Evolutionary conservation across 2,329 filamentous ascomycete species (phyloP).

Genomic region (Xylariales sp.): DNA sequence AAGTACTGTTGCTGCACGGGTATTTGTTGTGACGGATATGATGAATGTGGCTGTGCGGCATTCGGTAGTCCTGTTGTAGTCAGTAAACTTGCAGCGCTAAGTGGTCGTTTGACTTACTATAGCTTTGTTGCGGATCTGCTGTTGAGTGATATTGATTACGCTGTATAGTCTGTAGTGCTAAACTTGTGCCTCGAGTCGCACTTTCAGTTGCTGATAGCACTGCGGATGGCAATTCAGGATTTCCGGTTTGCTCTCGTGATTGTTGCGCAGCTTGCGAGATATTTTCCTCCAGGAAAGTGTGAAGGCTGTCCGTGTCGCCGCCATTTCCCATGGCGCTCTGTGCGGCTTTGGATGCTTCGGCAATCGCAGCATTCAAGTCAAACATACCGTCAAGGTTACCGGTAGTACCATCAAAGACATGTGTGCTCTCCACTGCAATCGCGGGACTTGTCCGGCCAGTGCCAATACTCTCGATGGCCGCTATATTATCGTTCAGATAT

Average conservation of each 20-base stretch:
- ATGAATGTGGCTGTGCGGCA: slow-evolving; percentile 5
- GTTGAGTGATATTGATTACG: slow-evolving; percentile 28
- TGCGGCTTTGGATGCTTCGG: slow-evolving; percentile 27
- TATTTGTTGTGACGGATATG: slow-evolving; percentile 1
- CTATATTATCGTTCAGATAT: slow-evolving; percentile 27
- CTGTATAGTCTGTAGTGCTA: slow-evolving; percentile 28
- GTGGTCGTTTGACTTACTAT: slow-evolving; percentile 11
- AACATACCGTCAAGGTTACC: slow-evolving; percentile 21
- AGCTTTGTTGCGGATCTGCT: slow-evolving; percentile 20
- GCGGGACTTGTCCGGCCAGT: slow-evolving; percentile 19
- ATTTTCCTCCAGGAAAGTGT: slow-evolving; percentile 26
- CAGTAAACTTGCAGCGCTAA: too few relatives aligned
- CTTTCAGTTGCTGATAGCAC: slow-evolving; percentile 27
- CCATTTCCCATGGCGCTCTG: slow-evolving; percentile 19
- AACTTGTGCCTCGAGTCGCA: slow-evolving; percentile 26
- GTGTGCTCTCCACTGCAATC: slow-evolving; percentile 14
- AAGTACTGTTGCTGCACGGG: slow-evolving; percentile 20
- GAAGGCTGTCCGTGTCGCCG: slow-evolving; percentile 16
- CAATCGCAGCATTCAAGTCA: slow-evolving; percentile 27
- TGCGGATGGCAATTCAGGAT: slow-evolving; percentile 23
- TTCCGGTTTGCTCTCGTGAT: slow-evolving; percentile 19
- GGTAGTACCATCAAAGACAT: slow-evolving; percentile 14
- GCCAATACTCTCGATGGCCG: slow-evolving; percentile 23
- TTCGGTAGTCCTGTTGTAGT: slow-evolving; percentile 1
- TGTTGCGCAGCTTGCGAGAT: slow-evolving; percentile 25